Evolutionary conservation across 306 rosid species (phyloP).

Genomic region (Potentilla sterilis): DNA sequence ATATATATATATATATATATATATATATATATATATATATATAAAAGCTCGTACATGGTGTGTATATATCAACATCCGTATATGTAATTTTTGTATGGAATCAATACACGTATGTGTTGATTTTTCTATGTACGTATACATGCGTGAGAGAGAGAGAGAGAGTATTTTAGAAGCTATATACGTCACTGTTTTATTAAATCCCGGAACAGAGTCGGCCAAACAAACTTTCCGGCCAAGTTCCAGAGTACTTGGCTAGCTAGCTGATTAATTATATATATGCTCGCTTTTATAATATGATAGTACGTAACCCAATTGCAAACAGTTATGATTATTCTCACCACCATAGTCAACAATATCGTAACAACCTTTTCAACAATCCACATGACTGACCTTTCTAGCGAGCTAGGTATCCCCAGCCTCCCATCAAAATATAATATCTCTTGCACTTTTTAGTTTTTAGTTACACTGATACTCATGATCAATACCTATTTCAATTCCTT

Average conservation of each 20-base stretch:
- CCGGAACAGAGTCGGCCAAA: conserved; percentile 59
- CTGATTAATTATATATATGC: conserved; percentile 3
- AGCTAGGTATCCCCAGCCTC: background rate
- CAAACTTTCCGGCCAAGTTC: conserved; percentile 70
- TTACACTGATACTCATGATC: background rate
- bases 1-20: too few relatives aligned
- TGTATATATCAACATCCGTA: background rate
- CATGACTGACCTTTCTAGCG: conserved; percentile 17
- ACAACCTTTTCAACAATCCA: conserved; percentile 45
- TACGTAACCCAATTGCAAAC: conserved; percentile 55
- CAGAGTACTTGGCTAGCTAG: background rate
- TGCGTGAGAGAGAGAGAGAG: background rate
- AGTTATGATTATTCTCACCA: conserved; percentile 64
- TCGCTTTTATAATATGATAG: background rate
- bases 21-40: too few relatives aligned
- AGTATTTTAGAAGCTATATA: conserved; percentile 34
- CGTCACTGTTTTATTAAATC: conserved; percentile 59
- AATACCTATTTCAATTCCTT: background rate
- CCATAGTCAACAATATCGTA: conserved; percentile 75
- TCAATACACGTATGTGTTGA: background rate
- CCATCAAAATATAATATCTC: conserved; percentile 6
- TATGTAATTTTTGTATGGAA: too few relatives aligned
- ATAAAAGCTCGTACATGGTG: too few relatives aligned
- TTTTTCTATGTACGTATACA: background rate
- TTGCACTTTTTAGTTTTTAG: background rate